Evolutionary conservation across 2,329 filamentous ascomycete species (phyloP).

Genomic region (Aphanoascus verrucosus): DNA sequence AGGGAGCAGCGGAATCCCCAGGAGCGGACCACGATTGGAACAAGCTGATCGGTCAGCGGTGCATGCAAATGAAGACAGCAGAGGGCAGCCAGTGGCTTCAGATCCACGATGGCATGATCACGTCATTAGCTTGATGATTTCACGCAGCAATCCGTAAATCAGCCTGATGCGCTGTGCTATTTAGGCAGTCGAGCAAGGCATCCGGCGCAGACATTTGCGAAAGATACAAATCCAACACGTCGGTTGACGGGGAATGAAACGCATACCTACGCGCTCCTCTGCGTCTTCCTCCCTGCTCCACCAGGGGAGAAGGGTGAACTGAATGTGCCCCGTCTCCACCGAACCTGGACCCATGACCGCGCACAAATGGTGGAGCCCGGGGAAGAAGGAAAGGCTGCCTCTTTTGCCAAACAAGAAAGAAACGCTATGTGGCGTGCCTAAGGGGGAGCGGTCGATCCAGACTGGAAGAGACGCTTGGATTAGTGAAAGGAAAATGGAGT

Average conservation of each 20-base stretch:
- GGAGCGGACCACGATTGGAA: constrained; percentile 7
- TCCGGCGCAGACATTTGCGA: background rate
- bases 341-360: constrained; percentile 8
- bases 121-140: constrained; percentile 8
- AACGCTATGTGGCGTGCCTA: constrained; percentile 13
- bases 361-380: constrained; percentile 14
- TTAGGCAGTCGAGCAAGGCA: background rate
- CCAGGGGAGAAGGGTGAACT: background rate
- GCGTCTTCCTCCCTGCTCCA: too few species aligned
- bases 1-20: constrained; percentile 7
- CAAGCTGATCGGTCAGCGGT: background rate
- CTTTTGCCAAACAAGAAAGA: constrained; percentile 9
- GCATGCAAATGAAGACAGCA: background rate
- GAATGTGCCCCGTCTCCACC: constrained; percentile 6
- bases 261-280: background rate
- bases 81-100: constrained; percentile 1
- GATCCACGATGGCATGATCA: constrained; percentile 5
- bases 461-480: constrained; percentile 1
- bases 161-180: constrained; percentile 1
- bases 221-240: background rate
- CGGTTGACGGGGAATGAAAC: background rate
- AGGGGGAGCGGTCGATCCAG: constrained; percentile 8
- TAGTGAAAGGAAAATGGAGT: constrained; percentile 5
- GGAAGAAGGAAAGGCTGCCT: constrained; percentile 13
- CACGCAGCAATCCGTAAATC: constrained; percentile 4